Conservation (phyloP, 176 grass and related monocot species). For the Oryza punctata region DNA sequence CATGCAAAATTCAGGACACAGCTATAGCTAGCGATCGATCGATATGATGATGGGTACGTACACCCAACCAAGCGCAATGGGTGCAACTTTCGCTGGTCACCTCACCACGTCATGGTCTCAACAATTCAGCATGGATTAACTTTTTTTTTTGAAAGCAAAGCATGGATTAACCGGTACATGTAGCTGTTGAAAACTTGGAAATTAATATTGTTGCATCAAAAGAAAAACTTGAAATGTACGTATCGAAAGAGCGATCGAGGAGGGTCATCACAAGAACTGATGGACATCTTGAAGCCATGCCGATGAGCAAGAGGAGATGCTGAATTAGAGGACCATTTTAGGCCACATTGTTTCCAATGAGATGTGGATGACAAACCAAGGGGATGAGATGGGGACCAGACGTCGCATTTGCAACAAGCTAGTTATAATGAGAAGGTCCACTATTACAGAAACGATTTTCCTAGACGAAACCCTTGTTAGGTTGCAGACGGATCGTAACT, state of each 20-base stretch:
- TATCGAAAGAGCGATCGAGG: too few species aligned
- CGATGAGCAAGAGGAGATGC: neutral
- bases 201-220: too few species aligned
- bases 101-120: neutral
- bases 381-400: neutral
- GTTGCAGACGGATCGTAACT: too few species aligned
- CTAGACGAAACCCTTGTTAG: too few species aligned
- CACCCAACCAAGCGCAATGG: slow-evolving; percentile 15
- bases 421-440: too few species aligned
- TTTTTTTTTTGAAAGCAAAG: too few species aligned
- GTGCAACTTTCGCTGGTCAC: slow-evolving; percentile 26
- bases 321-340: neutral
- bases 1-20: neutral
- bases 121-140: neutral
- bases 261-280: neutral
- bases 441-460: too few species aligned
- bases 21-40: neutral
- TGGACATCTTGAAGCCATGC: neutral
- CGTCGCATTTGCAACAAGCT: neutral
- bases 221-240: too few species aligned
- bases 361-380: neutral
- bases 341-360: neutral
- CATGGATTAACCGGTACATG: neutral
- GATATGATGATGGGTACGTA: neutral
- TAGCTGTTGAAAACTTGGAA: neutral